Conservation (phyloP, 106 monocot species). For the Narthecium ossifragum region DNA sequence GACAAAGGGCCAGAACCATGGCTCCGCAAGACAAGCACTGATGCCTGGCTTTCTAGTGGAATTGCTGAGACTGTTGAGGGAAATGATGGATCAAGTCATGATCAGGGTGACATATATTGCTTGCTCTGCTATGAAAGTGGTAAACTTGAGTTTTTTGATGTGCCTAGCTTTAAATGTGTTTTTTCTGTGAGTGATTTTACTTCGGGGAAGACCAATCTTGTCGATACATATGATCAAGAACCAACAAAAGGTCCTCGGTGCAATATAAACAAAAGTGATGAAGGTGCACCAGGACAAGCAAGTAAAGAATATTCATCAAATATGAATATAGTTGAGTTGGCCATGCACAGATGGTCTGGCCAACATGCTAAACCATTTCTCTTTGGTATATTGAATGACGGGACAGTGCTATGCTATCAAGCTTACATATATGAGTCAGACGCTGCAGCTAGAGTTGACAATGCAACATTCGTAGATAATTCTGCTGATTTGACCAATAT, state of each 20-base stretch:
- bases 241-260: conserved; percentile 14
- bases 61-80: conserved; percentile 69
- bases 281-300: conserved; percentile 17
- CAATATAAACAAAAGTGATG: conserved; percentile 17
- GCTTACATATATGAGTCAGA: conserved; percentile 78
- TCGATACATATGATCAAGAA: conserved; percentile 41
- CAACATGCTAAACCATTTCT: conserved; percentile 76
- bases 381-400: conserved; percentile 85
- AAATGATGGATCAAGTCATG: conserved; percentile 58
- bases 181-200: conserved; percentile 65
- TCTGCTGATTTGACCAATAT: conserved; percentile 24
- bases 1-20: conserved; percentile 91
- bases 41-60: conserved; percentile 97
- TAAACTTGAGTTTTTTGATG: conserved; percentile 78
- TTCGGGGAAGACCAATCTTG: conserved; percentile 65
- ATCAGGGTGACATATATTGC: conserved; percentile 87
- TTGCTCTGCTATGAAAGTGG: conserved; percentile 85
- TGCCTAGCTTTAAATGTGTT: conserved; percentile 77
- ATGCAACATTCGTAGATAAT: conserved; percentile 27
- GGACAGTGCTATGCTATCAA: conserved; percentile 83
- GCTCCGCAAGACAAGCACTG: conserved; percentile 84
- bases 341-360: conserved; percentile 90
- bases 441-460: conserved; percentile 29
- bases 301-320: conserved; percentile 41
- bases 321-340: conserved; percentile 68